Base-by-base conservation (phyloP, 1,284 basidiomycete species). In the Ceratobasidium sp. region DNA sequence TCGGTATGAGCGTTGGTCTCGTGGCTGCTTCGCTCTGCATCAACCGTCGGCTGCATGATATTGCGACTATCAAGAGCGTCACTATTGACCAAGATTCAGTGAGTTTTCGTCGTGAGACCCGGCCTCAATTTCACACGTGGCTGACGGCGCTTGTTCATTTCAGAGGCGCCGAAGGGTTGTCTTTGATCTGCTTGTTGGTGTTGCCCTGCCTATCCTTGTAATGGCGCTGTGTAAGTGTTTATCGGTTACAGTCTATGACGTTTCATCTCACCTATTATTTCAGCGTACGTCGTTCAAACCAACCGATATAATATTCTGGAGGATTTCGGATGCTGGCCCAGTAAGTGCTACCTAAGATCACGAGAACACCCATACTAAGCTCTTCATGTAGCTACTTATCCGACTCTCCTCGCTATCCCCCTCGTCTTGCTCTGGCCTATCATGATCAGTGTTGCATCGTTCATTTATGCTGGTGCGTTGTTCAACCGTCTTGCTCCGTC, bases 201-300 rank as follows among this genome's bases (percentile, higher is more conserved):
- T 88, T 54, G 86, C 86, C 0, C 74, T 89, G 46, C 87, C 91
- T 1, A 59, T 89, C 2, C 61, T 91, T 1, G 57, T 79, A 9
- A 88, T 91, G 84, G 81, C 85, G 42, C 82, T 91, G 54, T 88
- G 91, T 92, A 81, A 78, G 89, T 83, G n/a, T 17, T 23, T 20
- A 33, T 10, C 56, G 0, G 2, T 5, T 61, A 33, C 9, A 12
- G 40, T 5, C n/a, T 15, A 28, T 17, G 17, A 28, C 2, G 0
- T 9, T 42, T 61, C 52, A 13, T 12, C 54, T 59, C 9, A 56
- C n/a, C 23, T 76, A 80, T 40, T 59, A 20, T 6, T 44, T 46
- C 38, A 80, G 79, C 77, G 46, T 59, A 50, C 28, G 52, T 80
- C 33, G 64, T 67, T n/a, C 78, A 79, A 56, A 67, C 66, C n/a